Evolutionary conservation across 441 rosid species (phyloP), one percentile per base, ranked within the genome.

Genomic region (Pelargonium myrrhifolium): DNA sequence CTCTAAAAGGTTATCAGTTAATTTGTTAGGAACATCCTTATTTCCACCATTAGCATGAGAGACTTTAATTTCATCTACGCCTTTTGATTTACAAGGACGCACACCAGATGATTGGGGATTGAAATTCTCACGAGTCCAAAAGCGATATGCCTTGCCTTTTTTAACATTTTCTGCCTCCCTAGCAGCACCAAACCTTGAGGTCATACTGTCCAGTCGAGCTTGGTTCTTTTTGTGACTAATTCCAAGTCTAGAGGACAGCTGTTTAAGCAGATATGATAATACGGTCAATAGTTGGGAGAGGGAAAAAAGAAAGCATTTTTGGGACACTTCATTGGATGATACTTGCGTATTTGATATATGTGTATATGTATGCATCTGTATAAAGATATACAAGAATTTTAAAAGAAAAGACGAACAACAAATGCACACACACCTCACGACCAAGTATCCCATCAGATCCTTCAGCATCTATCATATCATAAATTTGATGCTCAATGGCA

Each of bases 221-320:
- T 91, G 85, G 81, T 84, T 86, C 82, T 74, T 89, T 77, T 94
- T 94, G 79, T 87, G 89, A 74, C 86, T 89, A 78, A 94, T 76
- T 47, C 94, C 93, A 81, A 88, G 93, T 81, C 88, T 89, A 69
- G 79, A 86, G 64, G 88, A 87, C 26, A 89, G 90, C 97, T 94
- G 86, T 62, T 71, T 62, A 58, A 72, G 73, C 49, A 51, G 59
- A 61, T 22, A 71, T 59, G 68, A 58, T 70, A 49, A 73, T 49
- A 68, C 37, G 68, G 65, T 58, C 3, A 58, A 58, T 58, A 58
- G 31, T 58, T 3, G 31, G 62, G 62, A 58, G 62, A 28, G 60
- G 3, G 3, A 45, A 12, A 40, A 45, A 45, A 43, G 62, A n/a
- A 12, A n/a, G n/a, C 31, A 21, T 58, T 58, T 58, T 21, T n/a